Percentiles rank a stretch among this genome's conserved stretches.
These are phyloP conservation scores for Leccinum pseudoinsigne DNA, from an alignment of 1,284 basidiomycete species.

Conservation along the genomic window DNA sequence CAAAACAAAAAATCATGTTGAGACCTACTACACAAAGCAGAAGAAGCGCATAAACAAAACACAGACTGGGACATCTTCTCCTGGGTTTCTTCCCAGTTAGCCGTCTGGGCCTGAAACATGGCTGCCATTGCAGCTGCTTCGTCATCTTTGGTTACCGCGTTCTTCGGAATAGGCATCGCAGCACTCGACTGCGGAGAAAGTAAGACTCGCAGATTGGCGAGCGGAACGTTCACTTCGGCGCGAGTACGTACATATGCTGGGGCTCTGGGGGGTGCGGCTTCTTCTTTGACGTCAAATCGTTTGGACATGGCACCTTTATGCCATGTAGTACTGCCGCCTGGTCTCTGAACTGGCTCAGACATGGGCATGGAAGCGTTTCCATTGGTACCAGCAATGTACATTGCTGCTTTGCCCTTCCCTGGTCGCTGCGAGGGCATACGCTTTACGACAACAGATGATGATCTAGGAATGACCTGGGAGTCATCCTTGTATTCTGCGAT, in stretches of 20 bases:
- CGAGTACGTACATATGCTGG: constrained; percentile 35
- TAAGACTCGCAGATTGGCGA: constrained; percentile 25
- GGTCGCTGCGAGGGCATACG: constrained; percentile 83
- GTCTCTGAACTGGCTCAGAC: constrained; percentile 46
- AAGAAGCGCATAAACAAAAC: constrained; percentile 53
- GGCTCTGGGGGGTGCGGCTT: constrained; percentile 35
- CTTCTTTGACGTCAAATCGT: constrained; percentile 88
- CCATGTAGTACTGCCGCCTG: constrained; percentile 43
- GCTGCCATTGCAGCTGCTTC: constrained; percentile 90
- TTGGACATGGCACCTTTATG: constrained; percentile 80
- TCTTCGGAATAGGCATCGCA: constrained; percentile 30
- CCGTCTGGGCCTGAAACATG: constrained; percentile 91
- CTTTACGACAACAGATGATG: constrained; percentile 92
- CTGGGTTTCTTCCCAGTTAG: constrained; percentile 95
- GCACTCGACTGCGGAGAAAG: constrained; percentile 30
- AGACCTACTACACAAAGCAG: constrained; percentile 67
- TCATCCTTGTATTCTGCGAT: constrained; percentile 90
- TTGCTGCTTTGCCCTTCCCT: constrained; percentile 90
- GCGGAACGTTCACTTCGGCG: constrained; percentile 8
- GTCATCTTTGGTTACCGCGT: constrained; percentile 59
- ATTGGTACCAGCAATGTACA: constrained; percentile 74
- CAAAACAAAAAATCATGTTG: constrained; percentile 48
- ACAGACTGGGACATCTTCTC: constrained; percentile 97
- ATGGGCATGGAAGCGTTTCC: constrained; percentile 42
- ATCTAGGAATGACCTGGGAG: constrained; percentile 87